Conservation (phyloP, 495 filamentous ascomycete genomes). For the Podospora didyma region DNA sequence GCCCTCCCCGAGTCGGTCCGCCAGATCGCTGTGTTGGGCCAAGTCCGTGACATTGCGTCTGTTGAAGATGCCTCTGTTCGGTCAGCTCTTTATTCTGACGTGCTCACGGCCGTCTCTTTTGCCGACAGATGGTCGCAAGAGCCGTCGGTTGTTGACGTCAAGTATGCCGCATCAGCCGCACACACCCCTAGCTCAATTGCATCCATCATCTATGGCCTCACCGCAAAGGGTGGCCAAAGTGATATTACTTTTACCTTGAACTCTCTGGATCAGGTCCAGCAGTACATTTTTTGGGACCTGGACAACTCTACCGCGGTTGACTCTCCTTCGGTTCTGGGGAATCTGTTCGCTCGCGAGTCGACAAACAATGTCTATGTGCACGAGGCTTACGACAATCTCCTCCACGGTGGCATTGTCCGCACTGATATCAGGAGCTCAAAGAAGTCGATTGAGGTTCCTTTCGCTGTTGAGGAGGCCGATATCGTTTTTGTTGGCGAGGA, state of each 20-base stretch:
- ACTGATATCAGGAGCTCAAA: constrained; percentile 82
- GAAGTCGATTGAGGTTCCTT: constrained; percentile 79
- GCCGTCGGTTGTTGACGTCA: constrained; percentile 71
- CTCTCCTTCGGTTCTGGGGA: constrained; percentile 63
- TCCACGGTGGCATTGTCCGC: constrained; percentile 79
- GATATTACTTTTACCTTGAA: constrained; percentile 44
- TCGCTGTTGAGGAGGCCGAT: constrained; percentile 73
- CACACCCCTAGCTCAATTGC: constrained; percentile 74
- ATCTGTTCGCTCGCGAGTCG: constrained; percentile 69
- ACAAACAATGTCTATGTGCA: constrained; percentile 72
- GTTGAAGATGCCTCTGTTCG: constrained; percentile 66
- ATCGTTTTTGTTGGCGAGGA: constrained; percentile 72
- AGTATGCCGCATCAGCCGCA: constrained; percentile 75
- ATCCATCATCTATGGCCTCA: constrained; percentile 55
- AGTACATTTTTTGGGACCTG: constrained; percentile 93
- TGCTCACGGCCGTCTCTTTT: constrained; percentile 79
- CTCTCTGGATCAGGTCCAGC: constrained; percentile 51
- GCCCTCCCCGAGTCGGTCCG: constrained; percentile 70
- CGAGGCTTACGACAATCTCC: constrained; percentile 75
- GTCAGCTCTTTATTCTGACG: constrained; percentile 84
- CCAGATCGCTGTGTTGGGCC: constrained; percentile 66
- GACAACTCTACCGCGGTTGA: constrained; percentile 65
- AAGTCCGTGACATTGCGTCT: constrained; percentile 48
- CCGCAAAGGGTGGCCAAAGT: constrained; percentile 53
- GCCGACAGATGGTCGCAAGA: constrained; percentile 57